These are phyloP conservation scores for Claviceps africana DNA, from an alignment of 2,329 filamentous ascomycete species.

Conservation along the genomic window DNA sequence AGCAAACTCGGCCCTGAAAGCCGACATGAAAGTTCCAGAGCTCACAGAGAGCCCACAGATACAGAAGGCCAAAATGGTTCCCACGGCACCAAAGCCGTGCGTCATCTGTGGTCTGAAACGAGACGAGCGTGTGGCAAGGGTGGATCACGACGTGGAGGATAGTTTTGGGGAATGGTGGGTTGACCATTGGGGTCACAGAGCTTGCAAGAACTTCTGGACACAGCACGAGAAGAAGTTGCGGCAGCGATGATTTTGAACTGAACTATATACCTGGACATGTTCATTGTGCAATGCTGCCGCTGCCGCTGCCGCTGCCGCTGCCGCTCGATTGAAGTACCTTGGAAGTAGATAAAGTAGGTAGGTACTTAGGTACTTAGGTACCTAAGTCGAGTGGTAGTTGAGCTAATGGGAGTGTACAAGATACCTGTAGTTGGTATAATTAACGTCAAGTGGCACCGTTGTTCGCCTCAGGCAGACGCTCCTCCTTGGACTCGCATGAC, in stretches of 20 bases:
- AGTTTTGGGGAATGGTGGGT: slow-evolving; percentile 96
- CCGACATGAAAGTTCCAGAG: slow-evolving; percentile 49
- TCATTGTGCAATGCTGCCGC: too few species aligned
- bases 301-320: too few species aligned
- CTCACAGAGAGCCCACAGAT: slow-evolving; percentile 56
- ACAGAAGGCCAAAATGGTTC: slow-evolving; percentile 54
- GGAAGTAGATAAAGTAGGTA: background rate
- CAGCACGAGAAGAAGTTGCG: slow-evolving; percentile 57
- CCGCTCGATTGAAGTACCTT: too few species aligned
- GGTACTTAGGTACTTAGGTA: too few species aligned
- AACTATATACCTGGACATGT: background rate
- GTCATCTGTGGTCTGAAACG: slow-evolving; percentile 77
- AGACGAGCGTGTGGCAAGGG: slow-evolving; percentile 65
- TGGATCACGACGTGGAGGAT: slow-evolving; percentile 69
- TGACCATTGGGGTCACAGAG: slow-evolving; percentile 71
- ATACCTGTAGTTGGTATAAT: too few species aligned
- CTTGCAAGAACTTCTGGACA: slow-evolving; percentile 76
- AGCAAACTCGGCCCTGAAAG: slow-evolving; percentile 45
- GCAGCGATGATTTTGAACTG: slow-evolving; percentile 37
- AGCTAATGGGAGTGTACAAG: too few species aligned
- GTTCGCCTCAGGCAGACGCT: too few species aligned
- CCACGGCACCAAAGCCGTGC: slow-evolving; percentile 62
- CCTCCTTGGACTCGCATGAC: background rate
- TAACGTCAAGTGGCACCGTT: too few species aligned
- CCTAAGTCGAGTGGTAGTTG: too few species aligned